These are phyloP conservation scores for Eustoma russellianum DNA, from an alignment of 257 asterid species.

Conservation along the genomic window DNA sequence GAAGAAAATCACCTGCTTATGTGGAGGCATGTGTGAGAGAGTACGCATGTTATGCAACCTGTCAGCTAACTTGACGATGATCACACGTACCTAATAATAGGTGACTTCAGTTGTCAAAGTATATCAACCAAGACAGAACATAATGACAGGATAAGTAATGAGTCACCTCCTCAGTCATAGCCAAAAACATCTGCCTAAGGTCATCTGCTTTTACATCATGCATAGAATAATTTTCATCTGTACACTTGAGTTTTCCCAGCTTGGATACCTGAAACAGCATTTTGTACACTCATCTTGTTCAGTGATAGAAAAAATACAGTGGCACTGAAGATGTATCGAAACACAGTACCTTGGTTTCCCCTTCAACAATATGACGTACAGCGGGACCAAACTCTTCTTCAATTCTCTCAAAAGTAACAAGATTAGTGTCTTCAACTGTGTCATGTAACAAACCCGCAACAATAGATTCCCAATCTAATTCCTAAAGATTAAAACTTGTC, in stretches of 20 bases:
- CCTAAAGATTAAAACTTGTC: constrained; percentile 32
- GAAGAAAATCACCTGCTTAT: constrained; percentile 61
- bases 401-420: constrained; percentile 75
- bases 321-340: neutral
- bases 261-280: constrained; percentile 61
- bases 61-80: constrained; percentile 90
- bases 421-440: constrained; percentile 82
- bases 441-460: constrained; percentile 97
- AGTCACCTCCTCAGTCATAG: constrained; percentile 92
- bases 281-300: constrained; percentile 5
- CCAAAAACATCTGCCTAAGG: constrained; percentile 92
- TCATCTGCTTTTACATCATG: constrained; percentile 98
- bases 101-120: constrained; percentile 13
- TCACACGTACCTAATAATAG: constrained; percentile 75
- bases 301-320: too few species aligned
- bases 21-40: constrained; percentile 96
- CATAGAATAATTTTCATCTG: constrained; percentile 63
- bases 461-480: constrained; percentile 89
- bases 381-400: constrained; percentile 71
- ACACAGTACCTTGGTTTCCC: constrained; percentile 73
- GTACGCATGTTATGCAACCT: constrained; percentile 96
- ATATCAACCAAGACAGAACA: constrained; percentile 4
- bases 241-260: constrained; percentile 82
- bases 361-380: constrained; percentile 87
- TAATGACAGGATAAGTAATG: neutral